A percentile compares a stretch with the other conserved stretches of the same genome.
Conservation (phyloP, 139 green algal genomes). For the Mychonastes homosphaera region DNA sequence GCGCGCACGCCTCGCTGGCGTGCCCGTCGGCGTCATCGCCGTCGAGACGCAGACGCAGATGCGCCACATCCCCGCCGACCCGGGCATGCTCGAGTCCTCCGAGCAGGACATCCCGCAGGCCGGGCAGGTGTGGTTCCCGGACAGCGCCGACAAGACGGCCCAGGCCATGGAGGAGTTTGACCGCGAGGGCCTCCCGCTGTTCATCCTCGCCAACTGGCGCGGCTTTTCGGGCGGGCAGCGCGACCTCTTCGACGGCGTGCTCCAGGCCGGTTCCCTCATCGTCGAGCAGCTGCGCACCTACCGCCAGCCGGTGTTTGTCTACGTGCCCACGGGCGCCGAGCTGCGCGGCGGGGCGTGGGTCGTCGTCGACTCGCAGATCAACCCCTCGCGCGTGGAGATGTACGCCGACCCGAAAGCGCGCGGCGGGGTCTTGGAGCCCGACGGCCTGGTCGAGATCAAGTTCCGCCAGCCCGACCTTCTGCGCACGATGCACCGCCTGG, state of each 20-base stretch:
- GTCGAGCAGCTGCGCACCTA: slow-evolving; percentile 90
- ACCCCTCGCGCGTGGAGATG: slow-evolving; percentile 64
- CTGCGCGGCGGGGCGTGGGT: slow-evolving; percentile 96
- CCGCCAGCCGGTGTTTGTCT: slow-evolving; percentile 86
- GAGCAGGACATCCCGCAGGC: slow-evolving; percentile 71
- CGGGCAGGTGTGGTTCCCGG: slow-evolving; percentile 93
- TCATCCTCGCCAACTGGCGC: slow-evolving; percentile 98
- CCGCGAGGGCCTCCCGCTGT: slow-evolving; percentile 86
- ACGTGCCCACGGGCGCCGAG: slow-evolving; percentile 86
- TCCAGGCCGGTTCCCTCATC: slow-evolving; percentile 83
- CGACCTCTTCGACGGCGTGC: slow-evolving; percentile 96
- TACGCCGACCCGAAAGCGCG: slow-evolving; percentile 68
- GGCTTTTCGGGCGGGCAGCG: slow-evolving; percentile 94
- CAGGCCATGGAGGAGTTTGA: slow-evolving; percentile 96
- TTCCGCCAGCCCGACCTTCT: slow-evolving; percentile 75
- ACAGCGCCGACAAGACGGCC: slow-evolving; percentile 93
- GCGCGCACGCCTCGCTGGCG: slow-evolving; percentile 82
- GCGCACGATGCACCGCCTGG: slow-evolving; percentile 76
- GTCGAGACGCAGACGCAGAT: slow-evolving; percentile 64
- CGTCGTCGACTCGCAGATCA: slow-evolving; percentile 90
- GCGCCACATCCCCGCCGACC: slow-evolving; percentile 81
- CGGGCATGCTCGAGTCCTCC: slow-evolving; percentile 62
- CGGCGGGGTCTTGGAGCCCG: slow-evolving; percentile 91
- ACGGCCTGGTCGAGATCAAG: slow-evolving; percentile 98
- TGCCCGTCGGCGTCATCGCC: slow-evolving; percentile 86